A percentile compares a stretch with the other conserved stretches of the same genome.
Conservation (phyloP, 1,284 basidiomycete genomes). For the Volvariella volvacea region DNA sequence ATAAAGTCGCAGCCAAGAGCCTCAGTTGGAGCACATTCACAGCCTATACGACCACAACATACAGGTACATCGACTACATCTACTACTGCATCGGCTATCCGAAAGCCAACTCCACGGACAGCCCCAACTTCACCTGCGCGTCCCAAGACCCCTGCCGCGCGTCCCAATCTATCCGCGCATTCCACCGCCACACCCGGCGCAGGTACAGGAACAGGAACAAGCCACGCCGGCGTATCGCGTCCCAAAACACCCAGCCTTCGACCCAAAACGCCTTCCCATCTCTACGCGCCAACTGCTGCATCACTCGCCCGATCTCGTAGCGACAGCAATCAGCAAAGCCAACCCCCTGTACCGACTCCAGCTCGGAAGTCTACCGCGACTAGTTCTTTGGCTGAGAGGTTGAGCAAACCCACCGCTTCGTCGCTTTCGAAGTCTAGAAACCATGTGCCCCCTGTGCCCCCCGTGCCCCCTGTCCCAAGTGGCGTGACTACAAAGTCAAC, state of each 20-base stretch:
- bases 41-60: conserved; percentile 44
- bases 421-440: conserved; percentile 48
- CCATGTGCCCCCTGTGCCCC: too few species aligned
- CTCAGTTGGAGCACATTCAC: conserved; percentile 12
- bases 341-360: conserved; percentile 35
- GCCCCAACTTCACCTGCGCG: conserved; percentile 33
- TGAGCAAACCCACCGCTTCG: conserved; percentile 73
- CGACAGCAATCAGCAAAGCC: too few species aligned
- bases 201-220: too few species aligned
- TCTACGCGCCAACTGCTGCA: conserved; percentile 74
- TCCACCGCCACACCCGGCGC: too few species aligned
- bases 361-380: conserved; percentile 45
- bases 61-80: conserved; percentile 45
- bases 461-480: conserved; percentile 15
- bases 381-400: conserved; percentile 45
- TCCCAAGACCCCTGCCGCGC: conserved; percentile 34
- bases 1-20: conserved; percentile 11
- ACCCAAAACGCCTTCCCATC: conserved; percentile 53
- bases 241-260: conserved; percentile 28
- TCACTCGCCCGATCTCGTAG: conserved; percentile 63
- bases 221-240: too few species aligned
- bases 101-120: conserved; percentile 24
- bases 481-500: conserved; percentile 10
- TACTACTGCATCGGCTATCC: conserved; percentile 27
- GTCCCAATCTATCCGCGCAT: too few species aligned